Percentiles rank a stretch among this genome's conserved stretches.
phyloP scores from a whole-genome alignment of 2,329 filamentous ascomycete genomes.

The Cordyceps farinosa region DNA sequence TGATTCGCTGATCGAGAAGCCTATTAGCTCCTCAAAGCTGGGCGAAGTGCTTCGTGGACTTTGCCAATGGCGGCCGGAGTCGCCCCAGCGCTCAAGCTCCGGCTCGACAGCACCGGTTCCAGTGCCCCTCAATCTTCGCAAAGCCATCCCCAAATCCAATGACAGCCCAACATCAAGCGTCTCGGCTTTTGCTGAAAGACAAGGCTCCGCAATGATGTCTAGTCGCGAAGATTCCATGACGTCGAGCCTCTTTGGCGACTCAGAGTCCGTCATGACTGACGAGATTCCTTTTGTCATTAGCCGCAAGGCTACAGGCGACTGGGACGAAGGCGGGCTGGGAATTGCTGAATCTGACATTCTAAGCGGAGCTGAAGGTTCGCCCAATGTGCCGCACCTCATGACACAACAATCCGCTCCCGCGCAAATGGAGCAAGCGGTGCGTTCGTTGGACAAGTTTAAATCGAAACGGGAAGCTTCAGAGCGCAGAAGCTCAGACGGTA shows the following conservation, averaged over 20 bases:
- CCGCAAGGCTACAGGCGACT: slow-evolving; percentile 71
- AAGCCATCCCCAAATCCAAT: slow-evolving; percentile 58
- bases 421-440: slow-evolving; percentile 52
- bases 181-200: slow-evolving; percentile 63
- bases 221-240: slow-evolving; percentile 86
- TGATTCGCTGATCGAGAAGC: slow-evolving; percentile 92
- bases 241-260: slow-evolving; percentile 83
- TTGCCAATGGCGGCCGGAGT: slow-evolving; percentile 88
- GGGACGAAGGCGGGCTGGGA: slow-evolving; percentile 74
- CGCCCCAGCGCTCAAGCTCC: slow-evolving; percentile 41
- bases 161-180: slow-evolving; percentile 83
- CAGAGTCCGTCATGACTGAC: slow-evolving; percentile 73
- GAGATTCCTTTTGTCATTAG: slow-evolving; percentile 74
- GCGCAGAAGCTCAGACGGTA: slow-evolving; percentile 56
- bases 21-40: slow-evolving; percentile 86
- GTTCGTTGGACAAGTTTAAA: slow-evolving; percentile 69
- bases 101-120: slow-evolving; percentile 50
- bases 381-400: slow-evolving; percentile 50
- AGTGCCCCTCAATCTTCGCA: slow-evolving; percentile 61
- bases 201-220: slow-evolving; percentile 74
- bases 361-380: slow-evolving; percentile 31
- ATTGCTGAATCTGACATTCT: slow-evolving; percentile 63
- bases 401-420: slow-evolving; percentile 63
- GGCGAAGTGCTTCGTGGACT: slow-evolving; percentile 82
- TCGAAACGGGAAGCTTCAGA: slow-evolving; percentile 50